Evolutionary conservation across 1,284 basidiomycete genomes (phyloP).

Genomic region (Leucoagaricus sp.): DNA sequence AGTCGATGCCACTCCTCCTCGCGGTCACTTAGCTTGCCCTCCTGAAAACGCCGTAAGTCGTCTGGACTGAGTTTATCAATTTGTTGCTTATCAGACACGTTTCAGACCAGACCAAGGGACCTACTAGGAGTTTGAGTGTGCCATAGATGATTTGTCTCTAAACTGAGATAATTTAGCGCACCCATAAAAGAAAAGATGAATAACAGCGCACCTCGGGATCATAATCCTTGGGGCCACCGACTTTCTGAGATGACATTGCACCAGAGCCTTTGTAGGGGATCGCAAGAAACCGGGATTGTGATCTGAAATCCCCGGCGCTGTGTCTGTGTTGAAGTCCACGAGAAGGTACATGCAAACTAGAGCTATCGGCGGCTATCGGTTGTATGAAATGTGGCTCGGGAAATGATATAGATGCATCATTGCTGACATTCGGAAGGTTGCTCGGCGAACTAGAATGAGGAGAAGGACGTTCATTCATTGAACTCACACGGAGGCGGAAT

Average conservation of each 20-base stretch:
- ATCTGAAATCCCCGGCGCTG: constrained; percentile 3
- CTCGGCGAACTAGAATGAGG: neutral
- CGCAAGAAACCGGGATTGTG: neutral
- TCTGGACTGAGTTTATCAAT: constrained; percentile 50
- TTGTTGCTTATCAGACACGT: neutral
- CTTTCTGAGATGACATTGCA: neutral
- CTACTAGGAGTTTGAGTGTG: neutral
- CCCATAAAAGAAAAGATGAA: neutral
- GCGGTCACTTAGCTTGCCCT: constrained; percentile 54
- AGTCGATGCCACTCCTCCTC: constrained; percentile 80
- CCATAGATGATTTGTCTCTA: neutral
- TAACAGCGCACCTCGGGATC: constrained; percentile 1
- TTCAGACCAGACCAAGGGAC: neutral
- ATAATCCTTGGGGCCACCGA: neutral
- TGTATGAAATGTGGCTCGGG: constrained; percentile 4
- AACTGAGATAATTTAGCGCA: neutral
- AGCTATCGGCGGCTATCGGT: neutral
- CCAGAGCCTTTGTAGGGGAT: neutral
- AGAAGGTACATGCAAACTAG: neutral
- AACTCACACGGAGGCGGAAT: neutral
- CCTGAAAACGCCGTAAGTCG: constrained; percentile 65
- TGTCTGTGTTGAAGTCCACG: constrained; percentile 1
- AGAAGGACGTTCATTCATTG: constrained; percentile 1
- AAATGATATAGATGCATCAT: neutral
- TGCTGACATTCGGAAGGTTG: neutral